Evolutionary conservation across 805 yeast genomes (phyloP), one percentile per base, ranked within the genome.

Genomic region (Kazachstania taianensis): DNA sequence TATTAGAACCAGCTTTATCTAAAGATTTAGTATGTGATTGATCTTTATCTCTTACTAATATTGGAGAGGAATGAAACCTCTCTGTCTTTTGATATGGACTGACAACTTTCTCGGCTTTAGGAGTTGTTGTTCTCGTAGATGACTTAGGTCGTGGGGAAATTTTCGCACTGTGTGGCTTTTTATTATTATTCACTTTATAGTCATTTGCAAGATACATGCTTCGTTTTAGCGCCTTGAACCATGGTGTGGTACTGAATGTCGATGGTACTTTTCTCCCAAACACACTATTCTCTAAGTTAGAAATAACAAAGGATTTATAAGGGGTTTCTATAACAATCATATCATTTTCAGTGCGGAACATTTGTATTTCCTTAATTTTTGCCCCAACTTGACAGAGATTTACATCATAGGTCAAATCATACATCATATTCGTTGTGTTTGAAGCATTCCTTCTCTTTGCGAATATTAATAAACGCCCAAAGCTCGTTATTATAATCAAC

Each of bases 401-500:
- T 24, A 81, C 65, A 39, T 78, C 85, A 13, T 69, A 62, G 13
- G 67, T 61, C 30, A 78, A 49, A 39, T 70, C 70, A 24, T 63
- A 65, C 6, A 59, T 62, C 15, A 61, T 57, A 7, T 54, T 57
- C 8, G 58, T 38, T 16, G 46, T 47, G 2, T 44, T 35, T 3
- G 52, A 56, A 25, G 46, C 48, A 37, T 62, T 69, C 28, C 57
- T 62, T 22, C 68, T 57, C 44, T 61, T 57, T 1, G 46, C 52
- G 41, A 81, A 73, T 1, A 80, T 49, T 40, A 81, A 54, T 1
- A 72, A 74, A 32, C 87, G 62, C 1, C 86, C 89, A 49, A 68
- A 68, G 1, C 74, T 65, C 2, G 87, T 81, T 0, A 78, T 60
- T 10, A 80, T 44, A 40, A 78, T 46, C 1, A 78, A 67, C 42